Evolutionary conservation across 768 basidiomycete species (phyloP).

Genomic region (Phaeolepiota aurea): DNA sequence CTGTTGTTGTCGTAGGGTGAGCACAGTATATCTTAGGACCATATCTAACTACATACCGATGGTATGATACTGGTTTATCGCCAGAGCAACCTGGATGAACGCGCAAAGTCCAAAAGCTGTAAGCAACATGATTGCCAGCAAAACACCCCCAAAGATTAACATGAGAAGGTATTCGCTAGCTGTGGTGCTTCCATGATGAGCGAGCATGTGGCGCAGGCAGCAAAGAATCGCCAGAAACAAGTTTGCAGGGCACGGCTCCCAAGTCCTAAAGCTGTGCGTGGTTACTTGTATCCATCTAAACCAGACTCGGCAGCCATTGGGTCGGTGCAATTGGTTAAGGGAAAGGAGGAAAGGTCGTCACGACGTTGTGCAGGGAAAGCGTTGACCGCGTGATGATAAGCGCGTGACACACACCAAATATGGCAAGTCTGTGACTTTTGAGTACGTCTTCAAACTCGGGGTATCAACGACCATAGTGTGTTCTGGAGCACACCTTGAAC

Average conservation of each 20-base stretch:
- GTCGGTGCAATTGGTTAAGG: too few species aligned
- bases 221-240: too few species aligned
- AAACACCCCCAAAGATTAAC: too few species aligned
- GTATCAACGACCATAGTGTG: neutral
- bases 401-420: neutral
- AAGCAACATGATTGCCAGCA: neutral
- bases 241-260: too few species aligned
- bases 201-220: too few species aligned
- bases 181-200: too few species aligned
- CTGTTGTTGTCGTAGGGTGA: constrained; percentile 6
- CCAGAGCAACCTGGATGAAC: neutral
- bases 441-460: neutral
- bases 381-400: neutral
- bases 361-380: neutral
- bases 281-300: too few species aligned
- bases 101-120: neutral
- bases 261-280: too few species aligned
- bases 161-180: too few species aligned
- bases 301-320: too few species aligned
- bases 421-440: neutral
- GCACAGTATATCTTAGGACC: neutral
- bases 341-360: too few species aligned
- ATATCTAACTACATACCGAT: neutral
- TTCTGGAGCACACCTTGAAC: neutral
- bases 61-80: neutral